phyloP scores from a whole-genome alignment of 495 filamentous ascomycete species.

The Penicillium subrubescens region DNA sequence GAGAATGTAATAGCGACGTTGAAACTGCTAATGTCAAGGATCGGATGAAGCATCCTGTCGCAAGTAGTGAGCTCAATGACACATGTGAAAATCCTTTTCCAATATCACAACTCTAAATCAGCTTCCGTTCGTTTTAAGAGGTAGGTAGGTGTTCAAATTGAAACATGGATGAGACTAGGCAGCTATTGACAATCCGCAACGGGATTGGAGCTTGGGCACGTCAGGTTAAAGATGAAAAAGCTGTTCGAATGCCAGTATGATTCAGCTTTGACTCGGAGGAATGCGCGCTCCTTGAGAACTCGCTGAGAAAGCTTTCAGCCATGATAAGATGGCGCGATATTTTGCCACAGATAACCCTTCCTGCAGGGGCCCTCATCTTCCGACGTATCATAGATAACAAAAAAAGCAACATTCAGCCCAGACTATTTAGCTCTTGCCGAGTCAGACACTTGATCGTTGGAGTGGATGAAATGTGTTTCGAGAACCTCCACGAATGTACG shows the following conservation, averaged over 20 bases:
- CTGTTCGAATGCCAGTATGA: slow-evolving; percentile 8
- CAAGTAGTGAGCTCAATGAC: neutral
- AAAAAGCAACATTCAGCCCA: neutral
- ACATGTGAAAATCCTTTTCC: neutral
- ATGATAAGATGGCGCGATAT: neutral
- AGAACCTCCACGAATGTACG: too few relatives aligned
- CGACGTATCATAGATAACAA: slow-evolving; percentile 3
- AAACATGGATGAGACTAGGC: neutral
- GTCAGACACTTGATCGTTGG: too few relatives aligned
- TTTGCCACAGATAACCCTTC: neutral
- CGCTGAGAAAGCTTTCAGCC: neutral
- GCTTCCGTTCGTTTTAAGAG: neutral
- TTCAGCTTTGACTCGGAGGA: neutral
- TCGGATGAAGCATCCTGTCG: slow-evolving; percentile 46
- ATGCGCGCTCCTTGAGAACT: neutral
- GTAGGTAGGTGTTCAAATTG: neutral
- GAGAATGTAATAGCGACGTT: slow-evolving; percentile 51
- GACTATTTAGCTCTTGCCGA: neutral
- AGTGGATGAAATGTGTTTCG: neutral
- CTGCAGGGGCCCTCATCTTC: neutral
- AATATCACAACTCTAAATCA: neutral
- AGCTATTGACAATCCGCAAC: neutral
- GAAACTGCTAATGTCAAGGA: slow-evolving; percentile 54
- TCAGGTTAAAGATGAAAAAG: neutral
- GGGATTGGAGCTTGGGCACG: neutral